A percentile compares a stretch with the other conserved stretches of the same genome.
These are phyloP conservation scores for Rhodotorula sp. DNA, from an alignment of 1,284 basidiomycete genomes.

Conservation along the genomic window DNA sequence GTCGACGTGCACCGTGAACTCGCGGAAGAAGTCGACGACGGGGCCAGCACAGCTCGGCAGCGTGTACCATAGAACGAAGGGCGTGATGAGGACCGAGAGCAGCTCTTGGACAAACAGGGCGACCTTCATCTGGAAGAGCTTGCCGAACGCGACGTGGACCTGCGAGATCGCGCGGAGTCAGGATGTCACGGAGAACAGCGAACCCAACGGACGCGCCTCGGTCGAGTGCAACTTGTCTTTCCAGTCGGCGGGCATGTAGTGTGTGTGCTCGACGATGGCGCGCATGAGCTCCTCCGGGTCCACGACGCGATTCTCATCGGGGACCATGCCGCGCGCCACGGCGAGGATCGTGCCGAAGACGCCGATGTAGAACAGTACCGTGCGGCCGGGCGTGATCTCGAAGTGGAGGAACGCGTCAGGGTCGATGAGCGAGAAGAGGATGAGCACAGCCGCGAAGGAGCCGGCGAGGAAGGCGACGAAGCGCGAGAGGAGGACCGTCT, in stretches of 20 bases:
- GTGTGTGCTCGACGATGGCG: slow-evolving; percentile 88
- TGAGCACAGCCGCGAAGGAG: slow-evolving; percentile 90
- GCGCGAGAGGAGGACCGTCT: slow-evolving; percentile 81
- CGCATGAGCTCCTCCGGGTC: slow-evolving; percentile 90
- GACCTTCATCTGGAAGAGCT: slow-evolving; percentile 85
- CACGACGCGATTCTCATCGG: slow-evolving; percentile 88
- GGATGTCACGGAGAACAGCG: background rate
- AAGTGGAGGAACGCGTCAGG: slow-evolving; percentile 79
- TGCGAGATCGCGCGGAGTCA: slow-evolving; percentile 47
- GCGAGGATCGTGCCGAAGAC: slow-evolving; percentile 86
- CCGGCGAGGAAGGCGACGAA: slow-evolving; percentile 96
- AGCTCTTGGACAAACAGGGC: slow-evolving; percentile 84
- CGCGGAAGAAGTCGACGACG: slow-evolving; percentile 93
- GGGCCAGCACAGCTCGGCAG: slow-evolving; percentile 82
- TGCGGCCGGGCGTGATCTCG: slow-evolving; percentile 89
- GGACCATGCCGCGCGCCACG: slow-evolving; percentile 89
- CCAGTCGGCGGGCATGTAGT: slow-evolving; percentile 94
- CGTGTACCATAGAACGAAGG: slow-evolving; percentile 89
- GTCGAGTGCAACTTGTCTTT: slow-evolving; percentile 84
- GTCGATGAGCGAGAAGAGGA: slow-evolving; percentile 86
- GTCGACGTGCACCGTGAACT: slow-evolving; percentile 95
- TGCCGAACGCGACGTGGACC: slow-evolving; percentile 86
- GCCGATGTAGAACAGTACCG: slow-evolving; percentile 87
- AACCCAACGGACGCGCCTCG: slow-evolving; percentile 56
- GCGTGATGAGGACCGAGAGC: slow-evolving; percentile 86